phyloP scores from a whole-genome alignment of 129 eudicot species.

The Flaveria robusta region DNA sequence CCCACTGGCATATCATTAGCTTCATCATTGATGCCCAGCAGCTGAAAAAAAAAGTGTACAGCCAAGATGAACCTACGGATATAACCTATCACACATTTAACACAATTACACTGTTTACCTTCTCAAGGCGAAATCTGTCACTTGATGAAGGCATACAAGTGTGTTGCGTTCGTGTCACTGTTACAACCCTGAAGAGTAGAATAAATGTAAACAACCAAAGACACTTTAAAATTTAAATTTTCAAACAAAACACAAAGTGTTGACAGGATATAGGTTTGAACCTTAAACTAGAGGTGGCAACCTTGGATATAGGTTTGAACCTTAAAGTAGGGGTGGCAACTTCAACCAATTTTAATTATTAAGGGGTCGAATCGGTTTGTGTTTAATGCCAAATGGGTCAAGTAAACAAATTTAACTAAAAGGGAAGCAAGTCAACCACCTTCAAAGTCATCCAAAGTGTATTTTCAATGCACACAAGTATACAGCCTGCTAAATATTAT shows the following conservation, averaged over 20 bases:
- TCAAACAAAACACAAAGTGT: background rate
- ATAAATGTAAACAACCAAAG: background rate
- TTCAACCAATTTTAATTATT: background rate
- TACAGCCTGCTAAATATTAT: background rate
- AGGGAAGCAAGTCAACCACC: background rate
- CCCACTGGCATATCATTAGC: slow-evolving; percentile 30
- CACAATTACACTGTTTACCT: slow-evolving; percentile 45
- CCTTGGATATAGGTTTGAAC: background rate
- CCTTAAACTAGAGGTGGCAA: background rate
- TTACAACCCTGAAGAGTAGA: slow-evolving; percentile 63
- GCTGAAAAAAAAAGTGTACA: slow-evolving; percentile 43
- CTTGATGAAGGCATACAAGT: slow-evolving; percentile 82
- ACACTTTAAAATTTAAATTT: background rate
- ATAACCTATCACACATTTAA: background rate
- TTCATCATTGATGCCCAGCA: slow-evolving; percentile 67
- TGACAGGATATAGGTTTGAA: background rate
- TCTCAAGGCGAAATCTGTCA: slow-evolving; percentile 74
- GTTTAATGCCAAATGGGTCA: background rate
- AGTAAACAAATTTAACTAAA: background rate
- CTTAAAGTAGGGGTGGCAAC: background rate
- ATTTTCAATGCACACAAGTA: background rate
- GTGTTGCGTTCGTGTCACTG: slow-evolving; percentile 69
- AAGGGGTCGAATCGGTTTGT: background rate
- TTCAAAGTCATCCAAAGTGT: background rate
- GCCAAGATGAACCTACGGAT: background rate